Conservation (phyloP, 2,329 filamentous ascomycete genomes). For the Fusarium sp. region DNA sequence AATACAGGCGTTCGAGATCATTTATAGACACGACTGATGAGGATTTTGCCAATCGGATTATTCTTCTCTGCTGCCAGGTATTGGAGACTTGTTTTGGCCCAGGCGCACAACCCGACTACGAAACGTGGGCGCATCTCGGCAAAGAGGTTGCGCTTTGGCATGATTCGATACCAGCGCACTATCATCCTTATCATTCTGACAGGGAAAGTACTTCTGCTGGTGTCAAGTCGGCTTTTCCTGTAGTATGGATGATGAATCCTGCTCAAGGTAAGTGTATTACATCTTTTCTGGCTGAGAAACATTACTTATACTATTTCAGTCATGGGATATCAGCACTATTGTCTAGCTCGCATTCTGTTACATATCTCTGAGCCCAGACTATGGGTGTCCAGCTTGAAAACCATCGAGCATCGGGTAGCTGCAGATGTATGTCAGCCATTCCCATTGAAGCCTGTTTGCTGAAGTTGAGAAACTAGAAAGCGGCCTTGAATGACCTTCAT, state of each 20-base stretch:
- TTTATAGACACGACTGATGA: slow-evolving; percentile 39
- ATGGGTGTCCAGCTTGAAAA: not conserved
- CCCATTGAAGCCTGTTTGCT: accelerated
- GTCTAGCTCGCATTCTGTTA: not conserved
- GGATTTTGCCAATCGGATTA: slow-evolving; percentile 41
- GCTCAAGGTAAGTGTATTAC: not conserved
- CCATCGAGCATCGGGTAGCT: not conserved
- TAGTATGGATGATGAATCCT: slow-evolving; percentile 21
- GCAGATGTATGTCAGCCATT: not conserved
- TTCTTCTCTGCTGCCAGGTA: slow-evolving; percentile 43
- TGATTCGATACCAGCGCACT: slow-evolving; percentile 18
- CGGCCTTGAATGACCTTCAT: not conserved
- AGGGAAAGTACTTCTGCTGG: slow-evolving; percentile 22
- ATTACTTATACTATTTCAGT: not conserved
- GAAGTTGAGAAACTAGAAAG: not conserved
- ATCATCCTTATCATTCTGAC: not conserved
- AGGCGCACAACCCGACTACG: slow-evolving; percentile 37
- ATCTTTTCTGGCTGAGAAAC: accelerated
- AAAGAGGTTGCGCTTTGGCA: slow-evolving; percentile 38
- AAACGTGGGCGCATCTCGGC: slow-evolving; percentile 31
- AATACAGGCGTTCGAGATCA: slow-evolving; percentile 42
- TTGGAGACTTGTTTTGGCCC: slow-evolving; percentile 48
- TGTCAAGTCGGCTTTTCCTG: slow-evolving; percentile 17
- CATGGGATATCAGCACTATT: not conserved
- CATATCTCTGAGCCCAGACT: not conserved